Evolutionary conservation across 2,329 filamentous ascomycete species (phyloP).

Genomic region (Kalmusia sp.): DNA sequence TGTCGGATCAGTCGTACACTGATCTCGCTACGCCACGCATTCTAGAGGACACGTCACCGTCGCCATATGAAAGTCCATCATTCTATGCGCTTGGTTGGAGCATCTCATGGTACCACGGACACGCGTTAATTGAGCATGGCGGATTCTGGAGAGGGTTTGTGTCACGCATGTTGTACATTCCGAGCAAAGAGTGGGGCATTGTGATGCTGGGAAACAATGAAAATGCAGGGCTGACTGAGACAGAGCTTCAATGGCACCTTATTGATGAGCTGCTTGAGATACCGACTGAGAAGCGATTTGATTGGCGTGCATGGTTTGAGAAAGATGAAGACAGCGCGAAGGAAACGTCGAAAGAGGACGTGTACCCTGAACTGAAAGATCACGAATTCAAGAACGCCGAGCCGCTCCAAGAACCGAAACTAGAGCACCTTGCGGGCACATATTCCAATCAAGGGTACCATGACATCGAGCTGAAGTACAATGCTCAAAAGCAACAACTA

Average conservation of each 20-base stretch:
- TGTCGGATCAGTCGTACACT: conserved; percentile 17
- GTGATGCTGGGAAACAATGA: conserved; percentile 11
- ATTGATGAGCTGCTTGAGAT: not conserved
- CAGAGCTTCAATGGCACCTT: not conserved
- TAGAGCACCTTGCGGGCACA: not conserved
- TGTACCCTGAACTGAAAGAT: not conserved
- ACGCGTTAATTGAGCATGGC: conserved; percentile 11
- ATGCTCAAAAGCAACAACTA: not conserved
- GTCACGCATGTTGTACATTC: conserved; percentile 9
- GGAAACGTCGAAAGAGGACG: not conserved
- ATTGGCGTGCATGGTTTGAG: not conserved
- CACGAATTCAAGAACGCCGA: not conserved
- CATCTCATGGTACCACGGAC: conserved; percentile 10
- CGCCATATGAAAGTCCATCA: not conserved
- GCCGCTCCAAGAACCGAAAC: not conserved
- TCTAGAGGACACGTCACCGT: not conserved
- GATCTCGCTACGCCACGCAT: conserved; percentile 23
- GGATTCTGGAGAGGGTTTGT: conserved; percentile 8
- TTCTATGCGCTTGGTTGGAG: conserved; percentile 15
- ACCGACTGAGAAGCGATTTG: not conserved
- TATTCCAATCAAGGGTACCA: not conserved
- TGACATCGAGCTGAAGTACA: not conserved
- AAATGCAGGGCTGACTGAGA: not conserved
- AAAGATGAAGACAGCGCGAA: not conserved
- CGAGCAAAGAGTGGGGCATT: conserved; percentile 9